Conservation (phyloP, 352 stramenopile species). For the Phytophthora constricta region DNA sequence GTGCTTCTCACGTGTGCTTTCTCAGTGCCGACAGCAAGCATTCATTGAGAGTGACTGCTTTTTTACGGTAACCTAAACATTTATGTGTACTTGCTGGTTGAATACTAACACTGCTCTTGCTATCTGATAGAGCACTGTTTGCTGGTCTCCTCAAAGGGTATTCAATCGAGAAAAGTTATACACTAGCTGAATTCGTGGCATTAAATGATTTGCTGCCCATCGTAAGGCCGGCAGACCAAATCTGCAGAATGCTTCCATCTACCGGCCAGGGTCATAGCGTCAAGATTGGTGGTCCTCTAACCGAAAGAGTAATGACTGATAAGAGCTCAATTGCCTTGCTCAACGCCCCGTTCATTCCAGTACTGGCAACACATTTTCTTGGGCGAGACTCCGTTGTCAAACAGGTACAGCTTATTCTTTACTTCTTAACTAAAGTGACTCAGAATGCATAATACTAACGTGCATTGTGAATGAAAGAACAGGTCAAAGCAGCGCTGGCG, state of each 20-base stretch:
- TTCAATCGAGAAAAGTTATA: conserved; percentile 45
- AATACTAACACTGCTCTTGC: conserved; percentile 7
- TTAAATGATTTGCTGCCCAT: conserved; percentile 48
- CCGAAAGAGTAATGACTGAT: conserved; percentile 8
- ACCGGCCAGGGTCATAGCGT: conserved; percentile 22
- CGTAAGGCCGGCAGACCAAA: conserved; percentile 24
- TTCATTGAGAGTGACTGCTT: conserved; percentile 45
- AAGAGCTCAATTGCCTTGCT: conserved; percentile 41
- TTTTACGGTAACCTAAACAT: conserved; percentile 48
- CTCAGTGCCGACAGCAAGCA: conserved; percentile 53
- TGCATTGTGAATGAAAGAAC: conserved; percentile 5
- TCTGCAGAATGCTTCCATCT: conserved; percentile 45
- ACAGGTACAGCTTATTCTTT: conserved; percentile 40
- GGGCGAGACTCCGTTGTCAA: conserved; percentile 51
- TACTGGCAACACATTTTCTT: conserved; percentile 62
- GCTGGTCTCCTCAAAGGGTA: conserved; percentile 53
- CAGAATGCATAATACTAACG: background rate
- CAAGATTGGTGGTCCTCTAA: conserved; percentile 22
- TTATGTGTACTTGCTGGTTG: background rate
- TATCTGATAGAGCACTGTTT: conserved; percentile 53
- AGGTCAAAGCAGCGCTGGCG: conserved; percentile 40
- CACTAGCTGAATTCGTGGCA: conserved; percentile 47
- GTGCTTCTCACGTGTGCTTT: conserved; percentile 60
- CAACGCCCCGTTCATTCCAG: conserved; percentile 59
- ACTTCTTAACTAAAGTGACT: no score